A percentile compares a stretch with the other conserved stretches of the same genome.
Evolutionary conservation across 2,329 filamentous ascomycete species (phyloP).

Genomic region (Myriosclerotinia duriaeana): DNA sequence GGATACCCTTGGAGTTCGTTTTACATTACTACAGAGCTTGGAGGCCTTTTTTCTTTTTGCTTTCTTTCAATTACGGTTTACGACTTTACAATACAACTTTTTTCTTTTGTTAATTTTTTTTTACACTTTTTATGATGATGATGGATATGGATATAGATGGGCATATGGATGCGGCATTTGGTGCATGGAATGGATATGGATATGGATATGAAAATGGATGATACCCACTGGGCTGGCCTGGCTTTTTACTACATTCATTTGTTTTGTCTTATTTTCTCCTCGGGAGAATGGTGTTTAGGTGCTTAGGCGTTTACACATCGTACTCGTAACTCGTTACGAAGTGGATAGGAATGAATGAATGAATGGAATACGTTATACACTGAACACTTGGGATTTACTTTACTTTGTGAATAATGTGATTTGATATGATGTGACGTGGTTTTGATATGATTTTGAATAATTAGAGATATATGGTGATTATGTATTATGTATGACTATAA

Average conservation of each 20-base stretch:
- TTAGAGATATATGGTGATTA: no score
- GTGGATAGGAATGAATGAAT: background rate
- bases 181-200: constrained; percentile 3
- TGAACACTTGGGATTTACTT: no score
- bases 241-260: background rate
- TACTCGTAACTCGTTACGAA: background rate
- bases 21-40: background rate
- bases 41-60: background rate
- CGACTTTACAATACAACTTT: background rate
- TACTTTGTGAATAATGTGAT: background rate
- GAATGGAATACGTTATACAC: background rate
- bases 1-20: constrained; percentile 13
- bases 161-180: background rate
- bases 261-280: background rate
- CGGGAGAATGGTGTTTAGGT: background rate
- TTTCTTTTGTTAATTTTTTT: constrained; percentile 9
- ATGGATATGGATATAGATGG: background rate
- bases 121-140: background rate
- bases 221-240: constrained; percentile 7
- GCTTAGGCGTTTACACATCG: background rate
- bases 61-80: background rate
- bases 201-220: constrained; percentile 2
- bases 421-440: no score
- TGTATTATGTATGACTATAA: no score
- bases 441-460: background rate